These are phyloP conservation scores for Penicillium sclerotigenum DNA, from an alignment of 2,329 filamentous ascomycete species.

Conservation along the genomic window DNA sequence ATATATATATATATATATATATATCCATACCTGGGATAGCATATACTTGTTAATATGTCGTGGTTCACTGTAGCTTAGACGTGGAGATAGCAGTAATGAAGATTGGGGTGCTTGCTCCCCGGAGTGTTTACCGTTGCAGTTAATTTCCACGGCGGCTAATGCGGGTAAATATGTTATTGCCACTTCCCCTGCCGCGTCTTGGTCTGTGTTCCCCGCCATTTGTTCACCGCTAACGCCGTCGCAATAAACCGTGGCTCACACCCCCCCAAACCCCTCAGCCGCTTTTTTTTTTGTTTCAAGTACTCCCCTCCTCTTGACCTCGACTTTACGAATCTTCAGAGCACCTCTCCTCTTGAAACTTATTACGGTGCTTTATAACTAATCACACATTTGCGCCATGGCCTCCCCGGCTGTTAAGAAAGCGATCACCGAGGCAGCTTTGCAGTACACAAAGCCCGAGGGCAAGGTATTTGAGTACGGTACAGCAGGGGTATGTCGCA, in stretches of 20 bases:
- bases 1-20: neutral
- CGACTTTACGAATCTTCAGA: neutral
- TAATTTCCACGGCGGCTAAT: constrained; percentile 15
- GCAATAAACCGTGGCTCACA: constrained; percentile 27
- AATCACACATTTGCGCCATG: constrained; percentile 31
- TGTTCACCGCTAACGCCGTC: constrained; percentile 25
- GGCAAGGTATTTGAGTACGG: constrained; percentile 57
- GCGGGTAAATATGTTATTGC: constrained; percentile 10
- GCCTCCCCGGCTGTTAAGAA: constrained; percentile 43
- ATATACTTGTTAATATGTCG: neutral
- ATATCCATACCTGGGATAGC: neutral
- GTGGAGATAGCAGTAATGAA: constrained; percentile 1
- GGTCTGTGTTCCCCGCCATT: constrained; percentile 16
- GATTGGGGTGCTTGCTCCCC: neutral
- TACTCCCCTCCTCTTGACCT: constrained; percentile 4
- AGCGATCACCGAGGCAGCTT: constrained; percentile 48
- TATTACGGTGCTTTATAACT: neutral
- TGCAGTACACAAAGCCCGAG: constrained; percentile 49
- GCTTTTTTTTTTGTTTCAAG: constrained; percentile 21
- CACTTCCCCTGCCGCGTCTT: constrained; percentile 6
- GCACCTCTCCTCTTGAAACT: neutral
- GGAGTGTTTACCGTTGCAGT: neutral
- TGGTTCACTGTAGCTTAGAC: neutral
- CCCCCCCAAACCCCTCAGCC: constrained; percentile 18
- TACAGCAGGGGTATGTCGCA: constrained; percentile 57